Conservation (phyloP, 495 filamentous ascomycete genomes). For the Cetradonia linearis region DNA sequence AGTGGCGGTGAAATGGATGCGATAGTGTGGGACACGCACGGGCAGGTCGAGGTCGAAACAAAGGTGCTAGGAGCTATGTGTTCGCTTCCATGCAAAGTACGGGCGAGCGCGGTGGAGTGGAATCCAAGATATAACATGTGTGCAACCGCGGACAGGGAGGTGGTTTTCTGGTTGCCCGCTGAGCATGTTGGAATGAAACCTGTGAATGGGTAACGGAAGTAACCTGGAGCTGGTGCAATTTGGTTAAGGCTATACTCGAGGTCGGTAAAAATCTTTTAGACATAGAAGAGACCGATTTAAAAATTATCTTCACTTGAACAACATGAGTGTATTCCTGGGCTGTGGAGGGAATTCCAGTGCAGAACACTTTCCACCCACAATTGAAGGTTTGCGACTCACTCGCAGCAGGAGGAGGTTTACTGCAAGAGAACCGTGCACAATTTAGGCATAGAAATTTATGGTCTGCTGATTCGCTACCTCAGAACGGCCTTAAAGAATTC, state of each 20-base stretch:
- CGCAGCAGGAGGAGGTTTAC: too few relatives aligned
- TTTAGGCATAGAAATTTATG: too few relatives aligned
- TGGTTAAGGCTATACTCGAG: neutral
- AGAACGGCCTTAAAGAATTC: too few relatives aligned
- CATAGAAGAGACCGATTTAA: too few relatives aligned
- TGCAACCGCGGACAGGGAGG: conserved; percentile 76
- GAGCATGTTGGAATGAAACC: conserved; percentile 37
- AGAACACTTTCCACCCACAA: too few relatives aligned
- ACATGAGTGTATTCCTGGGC: too few relatives aligned
- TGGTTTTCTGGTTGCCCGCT: conserved; percentile 86
- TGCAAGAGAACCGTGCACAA: too few relatives aligned
- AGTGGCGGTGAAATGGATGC: conserved; percentile 56
- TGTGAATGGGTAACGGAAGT: neutral
- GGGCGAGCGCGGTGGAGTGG: conserved; percentile 66
- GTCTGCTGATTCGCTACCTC: too few relatives aligned
- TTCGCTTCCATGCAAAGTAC: conserved; percentile 54
- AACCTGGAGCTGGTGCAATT: neutral
- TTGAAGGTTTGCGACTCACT: too few relatives aligned
- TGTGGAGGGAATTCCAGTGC: too few relatives aligned
- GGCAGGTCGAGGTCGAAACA: conserved; percentile 36
- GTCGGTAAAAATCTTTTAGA: neutral
- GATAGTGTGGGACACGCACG: conserved; percentile 72
- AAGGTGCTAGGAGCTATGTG: conserved; percentile 54
- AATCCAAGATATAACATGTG: conserved; percentile 87
- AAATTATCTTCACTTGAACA: too few relatives aligned